These are phyloP conservation scores for Craterostigma plantagineum DNA, from an alignment of 257 asterid species.

Conservation along the genomic window DNA sequence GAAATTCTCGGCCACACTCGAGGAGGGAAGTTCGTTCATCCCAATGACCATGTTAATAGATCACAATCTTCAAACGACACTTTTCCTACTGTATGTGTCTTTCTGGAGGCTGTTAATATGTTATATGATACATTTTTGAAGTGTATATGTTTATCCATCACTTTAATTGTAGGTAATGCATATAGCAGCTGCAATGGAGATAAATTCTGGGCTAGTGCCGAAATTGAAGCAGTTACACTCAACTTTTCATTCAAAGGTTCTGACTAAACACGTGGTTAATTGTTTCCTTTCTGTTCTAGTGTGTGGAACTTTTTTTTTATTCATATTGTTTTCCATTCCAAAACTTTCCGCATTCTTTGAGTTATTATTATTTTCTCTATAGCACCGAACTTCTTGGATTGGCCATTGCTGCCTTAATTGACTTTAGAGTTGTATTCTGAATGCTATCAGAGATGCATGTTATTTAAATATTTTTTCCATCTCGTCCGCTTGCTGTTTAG, in stretches of 20 bases:
- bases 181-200: constrained; percentile 88
- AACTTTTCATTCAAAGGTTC: constrained; percentile 68
- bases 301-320: too few relatives aligned
- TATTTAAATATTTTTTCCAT: too few relatives aligned
- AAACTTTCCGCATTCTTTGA: too few relatives aligned
- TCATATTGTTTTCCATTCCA: too few relatives aligned
- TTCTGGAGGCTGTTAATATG: constrained; percentile 8
- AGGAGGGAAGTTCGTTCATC: constrained; percentile 85
- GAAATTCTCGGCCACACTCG: constrained; percentile 90
- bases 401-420: too few relatives aligned
- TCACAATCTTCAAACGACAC: constrained; percentile 98
- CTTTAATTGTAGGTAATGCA: constrained; percentile 72
- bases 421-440: too few relatives aligned
- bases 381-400: too few relatives aligned
- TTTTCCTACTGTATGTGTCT: constrained; percentile 77
- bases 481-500: too few relatives aligned
- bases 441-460: too few relatives aligned
- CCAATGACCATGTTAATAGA: constrained; percentile 92
- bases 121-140: constrained; percentile 1
- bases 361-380: too few relatives aligned
- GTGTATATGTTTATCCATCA: constrained; percentile 8
- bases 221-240: constrained; percentile 74
- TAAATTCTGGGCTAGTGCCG: constrained; percentile 65
- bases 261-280: neutral
- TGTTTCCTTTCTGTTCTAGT: neutral